Base-by-base conservation (phyloP, 768 basidiomycete species). In the Pleurotus sapidus region DNA sequence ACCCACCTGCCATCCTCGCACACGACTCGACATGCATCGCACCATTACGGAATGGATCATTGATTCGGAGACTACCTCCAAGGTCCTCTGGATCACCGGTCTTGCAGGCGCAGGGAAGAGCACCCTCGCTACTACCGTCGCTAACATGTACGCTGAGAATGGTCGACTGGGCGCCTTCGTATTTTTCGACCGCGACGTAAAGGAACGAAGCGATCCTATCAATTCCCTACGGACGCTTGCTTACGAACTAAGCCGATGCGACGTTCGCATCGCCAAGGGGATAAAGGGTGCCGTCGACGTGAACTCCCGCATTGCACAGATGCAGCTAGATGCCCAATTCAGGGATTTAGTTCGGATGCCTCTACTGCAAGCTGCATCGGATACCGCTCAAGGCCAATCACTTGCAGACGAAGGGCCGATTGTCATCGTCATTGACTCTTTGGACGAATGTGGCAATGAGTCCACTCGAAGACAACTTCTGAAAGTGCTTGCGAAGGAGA, bases 381-480 rank as follows among this genome's bases (percentile, higher is more conserved):
- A 14, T 11, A 40, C 54, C 6, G n/a, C 30, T 34, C 8, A 34
- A 34, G 9, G 30, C 8, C n/a, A 45, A n/a, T 58, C 49, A 6
- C 17, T 34, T 25, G 6, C 46, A 20, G n/a, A n/a, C 7, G 49
- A 50, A 18, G 59, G 56, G 5, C 57, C 61, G 2, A 55, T 61
- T 42, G 40, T 67, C 12, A 57, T 68, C 45, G 57, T 68, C 24
- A 25, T 68, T 15, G 67, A 68, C 59, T 67, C 64, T n/a, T 46
- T 68, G 4, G 67, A 67, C 51, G 67, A 67, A 58, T 67, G 66
- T 37, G 66, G 60, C 12, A 42, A 58, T 27, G 18, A 17, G 3
- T 6, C 11, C 1, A 49, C 55, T 17, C 56, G 66, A 9, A 30
- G 50, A 2, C 53, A n/a, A 14, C 54, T 67, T 1, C 15, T 67